A percentile compares a stretch with the other conserved stretches of the same genome.
phyloP scores from a whole-genome alignment of 2,329 filamentous ascomycete genomes.

The Fusarium domesticum region DNA sequence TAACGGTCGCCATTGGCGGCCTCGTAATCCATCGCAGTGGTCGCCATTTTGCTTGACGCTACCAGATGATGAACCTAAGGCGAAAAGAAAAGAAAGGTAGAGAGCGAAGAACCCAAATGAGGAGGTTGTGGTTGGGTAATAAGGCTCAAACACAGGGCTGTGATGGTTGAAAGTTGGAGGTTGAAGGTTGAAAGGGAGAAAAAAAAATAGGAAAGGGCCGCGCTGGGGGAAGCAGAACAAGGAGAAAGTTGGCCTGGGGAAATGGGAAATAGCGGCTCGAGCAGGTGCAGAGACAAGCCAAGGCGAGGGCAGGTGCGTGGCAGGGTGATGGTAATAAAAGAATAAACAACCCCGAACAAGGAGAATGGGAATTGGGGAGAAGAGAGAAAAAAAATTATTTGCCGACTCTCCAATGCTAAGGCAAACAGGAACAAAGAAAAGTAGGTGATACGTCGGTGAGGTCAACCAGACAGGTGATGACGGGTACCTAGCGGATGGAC shows the following conservation, averaged over 20 bases:
- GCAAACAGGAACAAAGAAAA: too few species aligned
- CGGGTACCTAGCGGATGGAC: too few species aligned
- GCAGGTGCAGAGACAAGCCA: neutral
- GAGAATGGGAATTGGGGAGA: neutral
- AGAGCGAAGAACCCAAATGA: conserved; percentile 8
- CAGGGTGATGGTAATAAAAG: conserved; percentile 7
- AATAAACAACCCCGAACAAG: conserved; percentile 5
- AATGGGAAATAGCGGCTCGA: conserved; percentile 2
- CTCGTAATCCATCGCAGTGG: conserved; percentile 69
- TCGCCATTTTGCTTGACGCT: conserved; percentile 48
- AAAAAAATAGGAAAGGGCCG: conserved; percentile 27
- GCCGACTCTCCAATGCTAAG: too few species aligned
- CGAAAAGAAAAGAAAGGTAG: neutral
- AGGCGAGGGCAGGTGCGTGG: conserved; percentile 10
- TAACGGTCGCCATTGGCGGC: conserved; percentile 65
- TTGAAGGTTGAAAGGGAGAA: conserved; percentile 25
- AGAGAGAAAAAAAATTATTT: too few species aligned
- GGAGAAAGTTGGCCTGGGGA: conserved; percentile 9
- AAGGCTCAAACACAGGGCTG: conserved; percentile 26
- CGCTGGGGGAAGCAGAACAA: conserved; percentile 22
- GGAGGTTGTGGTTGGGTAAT: conserved; percentile 23
- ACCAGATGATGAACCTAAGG: conserved; percentile 12
- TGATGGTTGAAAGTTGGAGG: conserved; percentile 20
- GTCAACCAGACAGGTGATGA: neutral
- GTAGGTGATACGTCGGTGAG: too few species aligned